Evolutionary conservation across 495 filamentous ascomycete species (phyloP).

Genomic region (Neurospora sp.): DNA sequence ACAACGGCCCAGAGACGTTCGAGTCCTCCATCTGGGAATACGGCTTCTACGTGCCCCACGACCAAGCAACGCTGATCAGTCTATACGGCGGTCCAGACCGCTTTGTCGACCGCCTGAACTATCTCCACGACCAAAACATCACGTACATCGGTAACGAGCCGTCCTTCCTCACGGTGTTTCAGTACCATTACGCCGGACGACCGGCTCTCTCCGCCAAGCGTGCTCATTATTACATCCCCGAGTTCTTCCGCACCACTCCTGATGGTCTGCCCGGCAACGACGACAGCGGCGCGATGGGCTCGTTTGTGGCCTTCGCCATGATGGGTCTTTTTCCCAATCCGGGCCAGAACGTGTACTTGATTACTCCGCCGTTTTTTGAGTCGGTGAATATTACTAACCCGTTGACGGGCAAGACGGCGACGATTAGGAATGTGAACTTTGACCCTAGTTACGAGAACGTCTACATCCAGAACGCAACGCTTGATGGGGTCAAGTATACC

Average conservation of each 20-base stretch:
- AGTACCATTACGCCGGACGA: slow-evolving; percentile 62
- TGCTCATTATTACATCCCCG: slow-evolving; percentile 57
- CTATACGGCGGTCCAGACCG: slow-evolving; percentile 48
- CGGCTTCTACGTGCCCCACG: slow-evolving; percentile 55
- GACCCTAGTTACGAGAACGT: slow-evolving; percentile 52
- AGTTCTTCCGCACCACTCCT: slow-evolving; percentile 49
- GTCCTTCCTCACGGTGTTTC: slow-evolving; percentile 57
- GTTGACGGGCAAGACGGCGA: slow-evolving; percentile 49
- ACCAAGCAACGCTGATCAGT: slow-evolving; percentile 52
- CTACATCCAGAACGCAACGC: slow-evolving; percentile 61
- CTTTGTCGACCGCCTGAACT: slow-evolving; percentile 55
- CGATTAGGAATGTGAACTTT: slow-evolving; percentile 50
- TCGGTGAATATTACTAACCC: slow-evolving; percentile 52
- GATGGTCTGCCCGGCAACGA: slow-evolving; percentile 63
- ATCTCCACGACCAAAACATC: slow-evolving; percentile 53
- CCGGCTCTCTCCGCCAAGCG: slow-evolving; percentile 53
- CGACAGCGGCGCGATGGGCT: slow-evolving; percentile 64
- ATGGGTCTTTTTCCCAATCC: slow-evolving; percentile 67
- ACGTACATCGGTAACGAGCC: slow-evolving; percentile 69
- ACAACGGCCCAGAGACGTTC: slow-evolving; percentile 56
- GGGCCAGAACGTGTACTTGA: slow-evolving; percentile 67
- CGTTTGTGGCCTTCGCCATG: slow-evolving; percentile 60
- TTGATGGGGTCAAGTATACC: slow-evolving; percentile 53
- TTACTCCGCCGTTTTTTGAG: slow-evolving; percentile 58
- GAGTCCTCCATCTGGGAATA: slow-evolving; percentile 67